A percentile compares a stretch with the other conserved stretches of the same genome.
phyloP scores from a whole-genome alignment of 345 rosid species.

The Draba incana region DNA sequence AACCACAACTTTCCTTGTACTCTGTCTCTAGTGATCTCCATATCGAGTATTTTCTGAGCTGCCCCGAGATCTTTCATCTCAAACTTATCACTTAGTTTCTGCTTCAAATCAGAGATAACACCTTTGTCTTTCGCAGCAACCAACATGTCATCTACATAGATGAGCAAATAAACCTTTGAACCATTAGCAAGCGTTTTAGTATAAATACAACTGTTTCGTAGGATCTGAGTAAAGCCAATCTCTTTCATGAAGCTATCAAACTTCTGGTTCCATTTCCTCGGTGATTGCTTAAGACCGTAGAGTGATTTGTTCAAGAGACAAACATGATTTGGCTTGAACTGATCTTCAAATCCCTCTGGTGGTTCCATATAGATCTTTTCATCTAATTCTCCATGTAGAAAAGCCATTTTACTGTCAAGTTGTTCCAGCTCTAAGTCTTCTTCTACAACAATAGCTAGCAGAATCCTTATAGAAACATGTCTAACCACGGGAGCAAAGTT shows the following conservation, averaged over 20 bases:
- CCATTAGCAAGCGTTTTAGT: neutral
- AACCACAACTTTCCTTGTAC: neutral
- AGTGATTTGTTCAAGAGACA: neutral
- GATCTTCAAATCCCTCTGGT: neutral
- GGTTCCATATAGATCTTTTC: neutral
- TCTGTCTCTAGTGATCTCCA: neutral
- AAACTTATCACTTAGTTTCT: neutral
- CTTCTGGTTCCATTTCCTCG: neutral
- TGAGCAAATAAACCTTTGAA: neutral
- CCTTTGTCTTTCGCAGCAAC: neutral
- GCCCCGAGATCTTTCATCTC: neutral
- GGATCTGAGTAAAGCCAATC: neutral
- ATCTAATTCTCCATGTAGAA: too few species aligned
- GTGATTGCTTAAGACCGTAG: neutral
- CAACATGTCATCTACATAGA: conserved; percentile 5
- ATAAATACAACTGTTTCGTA: neutral
- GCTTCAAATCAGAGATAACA: neutral
- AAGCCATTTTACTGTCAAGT: too few species aligned
- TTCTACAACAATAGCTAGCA: too few species aligned
- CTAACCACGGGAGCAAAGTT: neutral
- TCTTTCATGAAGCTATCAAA: neutral
- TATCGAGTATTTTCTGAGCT: neutral
- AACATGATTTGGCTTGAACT: neutral
- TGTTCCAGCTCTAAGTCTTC: too few species aligned
- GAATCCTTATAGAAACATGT: too few species aligned